Conservation (phyloP, 768 basidiomycete species). For the Chalciporus pseudorubinellus region DNA sequence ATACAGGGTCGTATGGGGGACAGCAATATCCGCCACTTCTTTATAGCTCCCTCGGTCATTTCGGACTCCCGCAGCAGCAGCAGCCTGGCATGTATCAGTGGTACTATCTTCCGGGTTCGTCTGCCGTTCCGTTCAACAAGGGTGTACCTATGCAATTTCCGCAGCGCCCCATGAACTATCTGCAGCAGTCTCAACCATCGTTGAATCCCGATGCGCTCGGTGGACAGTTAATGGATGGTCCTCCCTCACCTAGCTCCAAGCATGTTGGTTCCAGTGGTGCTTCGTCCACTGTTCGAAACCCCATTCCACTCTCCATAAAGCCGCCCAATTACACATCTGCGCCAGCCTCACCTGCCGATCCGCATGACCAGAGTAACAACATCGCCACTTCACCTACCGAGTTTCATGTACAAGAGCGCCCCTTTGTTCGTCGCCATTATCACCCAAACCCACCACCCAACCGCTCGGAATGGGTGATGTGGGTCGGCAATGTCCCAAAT, state of each 20-base stretch:
- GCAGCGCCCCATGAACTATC: constrained; percentile 32
- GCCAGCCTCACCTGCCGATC: background rate
- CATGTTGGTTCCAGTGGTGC: background rate
- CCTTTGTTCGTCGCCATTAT: constrained; percentile 49
- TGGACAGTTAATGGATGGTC: constrained; percentile 16
- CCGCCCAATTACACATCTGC: constrained; percentile 2
- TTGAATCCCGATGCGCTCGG: constrained; percentile 17
- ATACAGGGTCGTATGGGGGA: constrained; percentile 22
- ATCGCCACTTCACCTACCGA: constrained; percentile 4
- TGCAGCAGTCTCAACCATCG: constrained; percentile 21
- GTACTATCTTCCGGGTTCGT: constrained; percentile 40
- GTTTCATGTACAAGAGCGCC: constrained; percentile 24
- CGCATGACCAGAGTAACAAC: background rate
- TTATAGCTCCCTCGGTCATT: constrained; percentile 34
- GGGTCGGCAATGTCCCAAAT: constrained; percentile 89
- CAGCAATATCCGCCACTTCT: constrained; percentile 14
- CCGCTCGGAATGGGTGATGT: constrained; percentile 93
- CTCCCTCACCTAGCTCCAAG: constrained; percentile 10
- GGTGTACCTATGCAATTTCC: constrained; percentile 30
- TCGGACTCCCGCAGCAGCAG: constrained; percentile 38
- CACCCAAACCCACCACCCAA: constrained; percentile 71
- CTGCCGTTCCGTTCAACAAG: constrained; percentile 29
- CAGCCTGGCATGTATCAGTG: constrained; percentile 44
- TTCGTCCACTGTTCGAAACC: background rate
- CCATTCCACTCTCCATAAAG: background rate